Conservation (phyloP, 306 rosid genomes). For the Acacia confusa region DNA sequence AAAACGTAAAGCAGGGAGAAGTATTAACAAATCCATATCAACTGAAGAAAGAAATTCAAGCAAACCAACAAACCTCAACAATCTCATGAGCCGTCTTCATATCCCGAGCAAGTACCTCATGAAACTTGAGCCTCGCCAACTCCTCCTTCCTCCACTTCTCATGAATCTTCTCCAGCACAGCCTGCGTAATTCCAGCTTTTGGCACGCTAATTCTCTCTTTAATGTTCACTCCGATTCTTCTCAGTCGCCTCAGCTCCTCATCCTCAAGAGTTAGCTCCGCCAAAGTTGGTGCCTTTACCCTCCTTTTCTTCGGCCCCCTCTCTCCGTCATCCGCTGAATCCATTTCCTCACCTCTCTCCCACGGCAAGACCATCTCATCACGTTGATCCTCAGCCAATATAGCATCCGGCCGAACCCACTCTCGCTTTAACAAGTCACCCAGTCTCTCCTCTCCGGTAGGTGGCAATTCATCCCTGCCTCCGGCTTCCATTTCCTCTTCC, state of each 20-base stretch:
- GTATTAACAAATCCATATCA: background rate
- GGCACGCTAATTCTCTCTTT: slow-evolving; percentile 75
- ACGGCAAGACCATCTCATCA: slow-evolving; percentile 52
- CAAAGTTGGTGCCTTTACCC: slow-evolving; percentile 55
- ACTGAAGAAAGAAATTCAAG: slow-evolving; percentile 2
- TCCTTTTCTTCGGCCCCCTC: slow-evolving; percentile 46
- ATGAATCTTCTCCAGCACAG: slow-evolving; percentile 79
- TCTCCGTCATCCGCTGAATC: slow-evolving; percentile 32
- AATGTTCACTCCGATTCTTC: slow-evolving; percentile 59
- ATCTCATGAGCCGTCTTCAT: slow-evolving; percentile 89
- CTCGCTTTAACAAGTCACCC: slow-evolving; percentile 66
- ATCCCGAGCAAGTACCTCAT: slow-evolving; percentile 76
- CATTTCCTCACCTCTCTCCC: slow-evolving; percentile 61
- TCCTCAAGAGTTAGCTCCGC: slow-evolving; percentile 90
- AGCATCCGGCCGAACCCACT: slow-evolving; percentile 79
- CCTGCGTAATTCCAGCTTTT: slow-evolving; percentile 76
- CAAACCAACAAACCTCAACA: slow-evolving; percentile 62
- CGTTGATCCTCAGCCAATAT: slow-evolving; percentile 43
- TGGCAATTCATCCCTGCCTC: slow-evolving; percentile 40
- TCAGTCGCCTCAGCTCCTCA: slow-evolving; percentile 70
- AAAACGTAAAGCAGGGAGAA: slow-evolving; percentile 3
- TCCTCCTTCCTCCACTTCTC: slow-evolving; percentile 76
- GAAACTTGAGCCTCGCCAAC: slow-evolving; percentile 86
- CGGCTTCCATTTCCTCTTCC: slow-evolving; percentile 30
- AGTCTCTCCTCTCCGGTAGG: slow-evolving; percentile 61